These are phyloP conservation scores for Erythrobasidium hasegawianum DNA, from an alignment of 1,284 basidiomycete genomes.

Conservation along the genomic window DNA sequence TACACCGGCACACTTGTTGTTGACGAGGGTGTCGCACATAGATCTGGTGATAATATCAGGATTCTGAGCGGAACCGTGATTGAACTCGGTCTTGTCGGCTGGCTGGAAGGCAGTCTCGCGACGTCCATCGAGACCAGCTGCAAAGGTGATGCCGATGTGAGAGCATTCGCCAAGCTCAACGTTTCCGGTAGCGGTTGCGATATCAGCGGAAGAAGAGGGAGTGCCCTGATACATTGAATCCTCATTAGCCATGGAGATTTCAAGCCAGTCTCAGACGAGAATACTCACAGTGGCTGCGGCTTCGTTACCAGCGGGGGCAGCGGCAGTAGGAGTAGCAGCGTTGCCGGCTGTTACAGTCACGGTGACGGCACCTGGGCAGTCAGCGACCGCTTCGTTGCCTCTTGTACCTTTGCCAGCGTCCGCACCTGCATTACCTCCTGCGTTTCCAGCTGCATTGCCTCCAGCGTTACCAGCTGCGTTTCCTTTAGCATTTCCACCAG, in stretches of 20 bases:
- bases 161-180: constrained; percentile 57
- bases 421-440: too few relatives aligned
- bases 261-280: too few relatives aligned
- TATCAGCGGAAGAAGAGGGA: neutral
- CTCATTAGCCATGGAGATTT: too few relatives aligned
- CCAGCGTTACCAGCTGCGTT: too few relatives aligned
- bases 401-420: too few relatives aligned
- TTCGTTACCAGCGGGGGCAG: neutral
- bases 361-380: constrained; percentile 2
- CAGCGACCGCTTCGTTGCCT: constrained; percentile 6
- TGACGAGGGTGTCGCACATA: constrained; percentile 21
- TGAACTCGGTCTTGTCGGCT: constrained; percentile 42
- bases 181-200: constrained; percentile 1
- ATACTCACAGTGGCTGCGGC: too few relatives aligned
- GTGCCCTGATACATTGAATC: too few relatives aligned
- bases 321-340: constrained; percentile 18
- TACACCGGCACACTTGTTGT: neutral
- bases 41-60: constrained; percentile 55
- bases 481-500: constrained; percentile 9
- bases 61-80: constrained; percentile 36
- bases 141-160: constrained; percentile 56
- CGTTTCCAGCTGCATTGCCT: constrained; percentile 4
- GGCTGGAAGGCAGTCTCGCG: constrained; percentile 53
- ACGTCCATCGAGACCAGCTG: constrained; percentile 58
- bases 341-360: constrained; percentile 4